Base-by-base conservation (phyloP, 2,329 filamentous ascomycete species). In the Zasmidium angulare region DNA sequence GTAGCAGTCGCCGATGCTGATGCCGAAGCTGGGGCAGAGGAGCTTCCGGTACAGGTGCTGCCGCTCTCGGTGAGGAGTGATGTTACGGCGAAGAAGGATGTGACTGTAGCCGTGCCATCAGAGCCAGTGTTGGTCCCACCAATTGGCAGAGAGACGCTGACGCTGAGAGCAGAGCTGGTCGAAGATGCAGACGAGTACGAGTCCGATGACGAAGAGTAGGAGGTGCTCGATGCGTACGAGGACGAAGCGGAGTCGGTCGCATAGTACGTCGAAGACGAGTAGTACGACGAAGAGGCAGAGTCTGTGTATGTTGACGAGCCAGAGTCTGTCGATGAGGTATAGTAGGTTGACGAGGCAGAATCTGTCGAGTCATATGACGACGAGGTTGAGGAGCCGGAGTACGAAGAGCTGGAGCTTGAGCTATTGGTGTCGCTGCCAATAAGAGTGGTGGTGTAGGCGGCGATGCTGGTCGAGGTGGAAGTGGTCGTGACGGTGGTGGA, bases 401-500 rank as follows among this genome's bases (percentile, higher is more conserved):
- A 43, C 3, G 36, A 43, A 4, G 36, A 43, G n/a, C 11, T 11
- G 26, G 26, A 29, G 26, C 26, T 29, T 4, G 26, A 6, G 26
- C 26, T 29, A 11, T 29, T 43, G 36, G 3, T 43, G 36, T 17
- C n/a, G 36, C 36, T 17, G 4, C 36, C 36, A 17, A 43, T 4
- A 43, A 43, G 12, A 43, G 36, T 43, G 12, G 36, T 43, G 3
- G 36, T 43, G 36, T 43, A 43, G n/a, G 36, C 36, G 12, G 11
- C 36, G n/a, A 43, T 29, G 26, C 58, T 86, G 83, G 71, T 71
- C 65, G 23, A 71, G 59, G 23, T 68, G 62, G 46, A 62, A 53
- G 2, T 57, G 19, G 52, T 64, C 67, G 40, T 81, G 76, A n/a
- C 82, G 79, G 58, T 77, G 76, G 24, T 54, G 14, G 17, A 46